These are phyloP conservation scores for Hericium coralloides DNA, from an alignment of 768 basidiomycete genomes.

Conservation along the genomic window DNA sequence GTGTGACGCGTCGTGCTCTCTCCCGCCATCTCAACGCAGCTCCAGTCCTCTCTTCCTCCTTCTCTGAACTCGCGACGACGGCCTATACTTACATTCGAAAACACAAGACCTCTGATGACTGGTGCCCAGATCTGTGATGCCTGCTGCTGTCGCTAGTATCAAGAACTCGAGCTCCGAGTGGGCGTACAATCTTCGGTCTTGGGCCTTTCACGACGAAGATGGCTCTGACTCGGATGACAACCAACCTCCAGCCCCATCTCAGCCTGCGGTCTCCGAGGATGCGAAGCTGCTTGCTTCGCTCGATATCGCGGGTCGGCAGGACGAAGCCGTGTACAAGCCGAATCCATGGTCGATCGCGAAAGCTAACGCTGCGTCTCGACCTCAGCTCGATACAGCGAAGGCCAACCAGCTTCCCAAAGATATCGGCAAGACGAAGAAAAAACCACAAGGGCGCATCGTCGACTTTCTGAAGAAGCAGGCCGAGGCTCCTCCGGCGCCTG, in stretches of 20 bases:
- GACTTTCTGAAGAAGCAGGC: slow-evolving; percentile 40
- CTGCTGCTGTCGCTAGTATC: neutral
- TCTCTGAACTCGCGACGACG: too few species aligned
- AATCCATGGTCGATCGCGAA: slow-evolving; percentile 80
- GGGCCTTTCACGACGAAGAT: slow-evolving; percentile 15
- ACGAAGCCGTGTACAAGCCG: slow-evolving; percentile 53
- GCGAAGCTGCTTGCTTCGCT: slow-evolving; percentile 35
- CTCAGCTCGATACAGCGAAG: slow-evolving; percentile 1
- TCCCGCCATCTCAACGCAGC: too few species aligned
- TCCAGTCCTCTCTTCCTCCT: too few species aligned
- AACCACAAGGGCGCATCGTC: slow-evolving; percentile 27
- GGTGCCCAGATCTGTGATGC: too few species aligned
- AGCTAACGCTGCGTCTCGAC: slow-evolving; percentile 59
- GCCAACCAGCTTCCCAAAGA: neutral
- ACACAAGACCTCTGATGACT: too few species aligned
- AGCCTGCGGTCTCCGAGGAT: slow-evolving; percentile 14
- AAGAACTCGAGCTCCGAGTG: slow-evolving; percentile 16
- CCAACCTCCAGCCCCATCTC: neutral
- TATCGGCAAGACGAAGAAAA: slow-evolving; percentile 7
- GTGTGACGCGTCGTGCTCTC: too few species aligned
- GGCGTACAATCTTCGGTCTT: slow-evolving; percentile 22
- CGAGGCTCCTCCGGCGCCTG: neutral
- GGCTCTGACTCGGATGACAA: slow-evolving; percentile 14
- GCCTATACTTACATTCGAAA: too few species aligned
- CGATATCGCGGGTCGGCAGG: slow-evolving; percentile 52